Conservation (phyloP, 345 rosid species). For the Syzygium oleosum region DNA sequence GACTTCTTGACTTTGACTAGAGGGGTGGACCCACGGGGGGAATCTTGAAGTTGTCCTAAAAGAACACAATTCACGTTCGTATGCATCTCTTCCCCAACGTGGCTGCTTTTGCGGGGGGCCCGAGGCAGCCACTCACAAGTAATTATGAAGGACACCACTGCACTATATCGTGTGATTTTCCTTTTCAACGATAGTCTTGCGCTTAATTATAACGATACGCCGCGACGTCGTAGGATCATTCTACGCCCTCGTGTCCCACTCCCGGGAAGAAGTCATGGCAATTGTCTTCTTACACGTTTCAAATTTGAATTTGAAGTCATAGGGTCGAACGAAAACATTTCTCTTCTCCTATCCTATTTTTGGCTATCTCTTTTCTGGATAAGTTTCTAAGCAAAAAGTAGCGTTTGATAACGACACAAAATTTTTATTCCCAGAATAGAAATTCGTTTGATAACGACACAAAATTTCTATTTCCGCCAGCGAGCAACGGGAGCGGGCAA, state of each 20-base stretch:
- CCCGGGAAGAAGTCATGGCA: not conserved
- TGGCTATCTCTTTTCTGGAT: too few species aligned
- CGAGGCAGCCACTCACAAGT: not conserved
- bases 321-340: too few species aligned
- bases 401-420: too few species aligned
- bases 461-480: too few species aligned
- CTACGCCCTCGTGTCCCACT: too few species aligned
- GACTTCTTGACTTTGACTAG: not conserved
- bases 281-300: not conserved
- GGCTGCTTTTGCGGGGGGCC: not conserved
- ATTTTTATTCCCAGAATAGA: too few species aligned
- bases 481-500: too few species aligned
- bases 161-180: not conserved
- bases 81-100: not conserved
- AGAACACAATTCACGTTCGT: not conserved
- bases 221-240: not conserved
- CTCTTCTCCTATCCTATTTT: too few species aligned
- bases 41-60: not conserved
- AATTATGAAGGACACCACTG: not conserved
- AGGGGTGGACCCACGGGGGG: not conserved
- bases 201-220: not conserved
- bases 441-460: too few species aligned
- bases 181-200: fast-evolving
- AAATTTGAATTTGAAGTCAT: not conserved
- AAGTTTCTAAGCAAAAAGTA: too few species aligned